Percentiles rank a stretch among this genome's conserved stretches.
phyloP scores from a whole-genome alignment of 78 protist genomes.

The Guillardia theta region DNA sequence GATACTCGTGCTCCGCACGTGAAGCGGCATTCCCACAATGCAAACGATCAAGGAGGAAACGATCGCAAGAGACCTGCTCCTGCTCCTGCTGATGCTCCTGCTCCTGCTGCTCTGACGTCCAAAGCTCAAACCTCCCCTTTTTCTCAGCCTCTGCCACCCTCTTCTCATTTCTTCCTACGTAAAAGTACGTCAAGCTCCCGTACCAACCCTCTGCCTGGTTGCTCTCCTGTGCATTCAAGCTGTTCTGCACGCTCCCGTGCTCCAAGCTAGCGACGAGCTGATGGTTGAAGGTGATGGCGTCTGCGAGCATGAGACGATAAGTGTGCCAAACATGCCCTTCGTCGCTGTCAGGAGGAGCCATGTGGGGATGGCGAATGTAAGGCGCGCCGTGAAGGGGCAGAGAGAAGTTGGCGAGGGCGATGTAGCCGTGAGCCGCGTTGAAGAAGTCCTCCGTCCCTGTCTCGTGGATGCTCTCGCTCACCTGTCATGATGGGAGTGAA shows the following conservation, averaged over 20 bases:
- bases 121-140: too few species aligned
- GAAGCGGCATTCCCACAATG: too few species aligned
- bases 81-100: too few species aligned
- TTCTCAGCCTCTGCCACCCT: too few species aligned
- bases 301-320: background rate
- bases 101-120: too few species aligned
- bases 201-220: background rate
- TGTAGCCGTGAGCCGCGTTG: constrained; percentile 1
- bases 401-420: background rate
- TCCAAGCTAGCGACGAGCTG: background rate
- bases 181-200: too few species aligned
- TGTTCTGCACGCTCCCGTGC: background rate
- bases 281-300: background rate
- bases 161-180: too few species aligned
- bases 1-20: too few species aligned
- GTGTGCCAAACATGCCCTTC: background rate
- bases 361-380: background rate
- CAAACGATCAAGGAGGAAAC: too few species aligned
- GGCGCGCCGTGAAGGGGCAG: background rate
- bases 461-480: background rate
- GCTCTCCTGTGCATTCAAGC: background rate
- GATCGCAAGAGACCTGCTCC: too few species aligned
- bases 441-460: background rate
- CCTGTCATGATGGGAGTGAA: too few species aligned
- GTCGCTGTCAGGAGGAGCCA: background rate